Base-by-base conservation (phyloP, 2,329 filamentous ascomycete species). In the Endoconidiophora laricicola region DNA sequence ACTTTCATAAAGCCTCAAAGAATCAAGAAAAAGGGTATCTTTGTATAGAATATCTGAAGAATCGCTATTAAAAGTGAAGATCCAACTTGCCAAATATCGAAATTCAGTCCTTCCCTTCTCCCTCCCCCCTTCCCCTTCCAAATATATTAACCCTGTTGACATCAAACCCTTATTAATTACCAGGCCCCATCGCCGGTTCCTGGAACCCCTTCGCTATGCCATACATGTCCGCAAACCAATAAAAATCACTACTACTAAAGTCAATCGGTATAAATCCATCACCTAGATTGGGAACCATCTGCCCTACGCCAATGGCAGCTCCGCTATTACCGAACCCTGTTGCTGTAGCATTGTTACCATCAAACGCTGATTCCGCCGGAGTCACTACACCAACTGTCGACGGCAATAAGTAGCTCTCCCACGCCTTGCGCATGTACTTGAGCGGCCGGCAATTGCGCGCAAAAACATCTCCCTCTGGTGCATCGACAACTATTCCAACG, bases 341-440 rank as follows among this genome's bases (percentile, higher is more conserved):
- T 12, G 14, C 26, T 6, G 16, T 49, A 50, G 66, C 42, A 60
- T 51, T 41, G 57, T 52, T 18, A 49, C 61, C 42, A 33, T 60
- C 40, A 62, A 60, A 56, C 59, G 61, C 55, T 60, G 59, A 54
- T 48, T 62, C 47, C 57, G 58, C 53, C 57, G 58, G 50, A 60
- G 65, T 52, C 58, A 61, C 54, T 57, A 57, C 52, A 52, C 57
- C 42, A 6, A 44, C 18, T 6, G 26, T 14, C 10, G 40, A 23
- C 57, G 60, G 22, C 60, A 64, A 48, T 58, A 62, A 42, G 22
- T 48, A 29, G 22, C 44, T 23, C 36, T 53, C 52, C 52, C 52
- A 53, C 23, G 52, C 52, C 23, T 44, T 47, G 12, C 44, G 48
- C 52, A 53, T 53, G 36, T 47, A 23, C 16, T 47, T 18, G 3